Conservation (phyloP, 176 grass and related monocot genomes). For the Musa acuminata region DNA sequence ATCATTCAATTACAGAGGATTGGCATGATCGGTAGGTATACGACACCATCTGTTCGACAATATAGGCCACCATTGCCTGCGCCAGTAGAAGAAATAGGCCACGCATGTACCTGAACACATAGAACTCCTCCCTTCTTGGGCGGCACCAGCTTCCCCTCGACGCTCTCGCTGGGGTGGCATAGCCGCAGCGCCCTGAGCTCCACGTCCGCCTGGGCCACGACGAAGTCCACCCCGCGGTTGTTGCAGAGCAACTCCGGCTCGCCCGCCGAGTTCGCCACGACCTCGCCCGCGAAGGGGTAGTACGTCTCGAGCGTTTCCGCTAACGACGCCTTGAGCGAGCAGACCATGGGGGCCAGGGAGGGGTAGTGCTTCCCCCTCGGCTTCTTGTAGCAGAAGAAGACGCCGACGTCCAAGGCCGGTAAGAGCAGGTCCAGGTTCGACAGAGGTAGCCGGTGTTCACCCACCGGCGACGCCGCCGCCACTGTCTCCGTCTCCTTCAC, state of each 20-base stretch:
- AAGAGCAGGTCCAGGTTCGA: conserved; percentile 62
- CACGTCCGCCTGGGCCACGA: conserved; percentile 30
- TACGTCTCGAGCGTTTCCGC: conserved; percentile 42
- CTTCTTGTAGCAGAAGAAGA: conserved; percentile 66
- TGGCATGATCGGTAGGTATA: no score
- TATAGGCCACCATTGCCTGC: no score
- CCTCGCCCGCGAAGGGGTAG: conserved; percentile 47
- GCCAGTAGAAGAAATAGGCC: no score
- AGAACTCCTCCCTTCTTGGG: conserved; percentile 54
- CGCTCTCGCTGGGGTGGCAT: conserved; percentile 36
- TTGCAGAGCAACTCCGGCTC: conserved; percentile 53
- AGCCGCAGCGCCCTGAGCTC: conserved; percentile 36
- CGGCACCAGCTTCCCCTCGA: conserved; percentile 47
- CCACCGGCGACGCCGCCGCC: conserved; percentile 25
- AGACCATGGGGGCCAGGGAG: conserved; percentile 10
- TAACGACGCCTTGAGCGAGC: conserved; percentile 33
- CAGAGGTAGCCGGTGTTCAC: conserved; percentile 36
- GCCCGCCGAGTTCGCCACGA: conserved; percentile 33
- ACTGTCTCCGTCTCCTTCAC: conserved; percentile 28
- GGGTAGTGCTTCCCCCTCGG: conserved; percentile 11
- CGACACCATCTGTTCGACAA: no score
- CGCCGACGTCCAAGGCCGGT: conserved; percentile 39
- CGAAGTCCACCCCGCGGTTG: conserved; percentile 55
- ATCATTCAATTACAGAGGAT: no score
- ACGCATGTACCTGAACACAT: conserved; percentile 29